A percentile compares a stretch with the other conserved stretches of the same genome.
Conservation (phyloP, 208 protist species). For the Trypanosoma boissoni region DNA sequence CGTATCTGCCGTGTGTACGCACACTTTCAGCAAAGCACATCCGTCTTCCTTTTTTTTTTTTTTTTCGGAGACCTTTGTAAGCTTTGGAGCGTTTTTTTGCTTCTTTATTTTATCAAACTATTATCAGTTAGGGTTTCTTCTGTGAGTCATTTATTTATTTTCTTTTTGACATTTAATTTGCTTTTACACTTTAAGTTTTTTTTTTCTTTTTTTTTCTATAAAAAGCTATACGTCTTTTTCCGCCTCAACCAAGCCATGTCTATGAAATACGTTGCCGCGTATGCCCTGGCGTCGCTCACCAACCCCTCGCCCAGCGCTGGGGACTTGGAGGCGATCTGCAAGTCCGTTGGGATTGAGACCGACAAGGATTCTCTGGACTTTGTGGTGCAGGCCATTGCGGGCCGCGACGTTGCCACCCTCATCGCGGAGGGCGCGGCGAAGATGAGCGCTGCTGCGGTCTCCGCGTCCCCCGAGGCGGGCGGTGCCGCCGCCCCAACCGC, state of each 20-base stretch:
- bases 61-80: not conserved
- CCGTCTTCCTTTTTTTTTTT: too few relatives aligned
- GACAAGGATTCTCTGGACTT: constrained; percentile 79
- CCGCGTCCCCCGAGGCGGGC: constrained; percentile 35
- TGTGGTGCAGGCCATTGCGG: constrained; percentile 70
- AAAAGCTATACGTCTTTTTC: constrained; percentile 9
- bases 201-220: constrained; percentile 6
- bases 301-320: constrained; percentile 67
- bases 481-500: constrained; percentile 28
- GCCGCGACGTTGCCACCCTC: constrained; percentile 75
- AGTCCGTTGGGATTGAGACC: constrained; percentile 62
- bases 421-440: constrained; percentile 77
- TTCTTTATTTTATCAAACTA: constrained; percentile 15
- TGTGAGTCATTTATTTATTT: constrained; percentile 2
- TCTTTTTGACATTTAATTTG: constrained; percentile 4
- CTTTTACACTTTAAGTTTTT: not conserved
- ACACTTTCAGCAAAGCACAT: too few relatives aligned
- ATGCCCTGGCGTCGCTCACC: constrained; percentile 81
- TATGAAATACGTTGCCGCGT: constrained; percentile 92
- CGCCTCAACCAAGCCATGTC: constrained; percentile 44
- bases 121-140: constrained; percentile 19
- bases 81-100: not conserved
- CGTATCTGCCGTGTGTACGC: not conserved
- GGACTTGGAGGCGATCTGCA: constrained; percentile 87
- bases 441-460: constrained; percentile 59